Percentiles rank a stretch among this genome's conserved stretches.
phyloP scores from a whole-genome alignment of 2,329 filamentous ascomycete genomes.

The Acarospora socialis region DNA sequence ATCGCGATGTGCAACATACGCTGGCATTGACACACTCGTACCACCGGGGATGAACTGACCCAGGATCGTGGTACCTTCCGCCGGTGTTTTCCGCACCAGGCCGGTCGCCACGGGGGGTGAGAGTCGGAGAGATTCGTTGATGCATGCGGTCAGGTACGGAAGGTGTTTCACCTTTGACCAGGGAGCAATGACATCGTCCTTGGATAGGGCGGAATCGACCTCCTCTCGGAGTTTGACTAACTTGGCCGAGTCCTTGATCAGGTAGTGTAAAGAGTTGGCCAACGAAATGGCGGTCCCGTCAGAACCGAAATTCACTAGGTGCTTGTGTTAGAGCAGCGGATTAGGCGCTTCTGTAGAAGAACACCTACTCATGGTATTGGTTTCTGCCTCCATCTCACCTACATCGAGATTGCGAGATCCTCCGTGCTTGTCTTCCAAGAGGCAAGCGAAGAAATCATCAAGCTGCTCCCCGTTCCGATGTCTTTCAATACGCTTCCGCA shows the following conservation, averaged over 20 bases:
- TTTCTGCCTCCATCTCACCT: background rate
- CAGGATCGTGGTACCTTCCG: slow-evolving; percentile 29
- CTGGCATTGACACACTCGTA: slow-evolving; percentile 32
- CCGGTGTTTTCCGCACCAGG: slow-evolving; percentile 31
- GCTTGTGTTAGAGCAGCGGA: too few species aligned
- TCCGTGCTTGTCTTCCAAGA: background rate
- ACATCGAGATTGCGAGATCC: background rate
- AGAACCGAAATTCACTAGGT: background rate
- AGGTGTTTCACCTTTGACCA: background rate
- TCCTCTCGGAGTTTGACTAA: background rate
- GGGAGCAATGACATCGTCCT: background rate
- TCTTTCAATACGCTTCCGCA: too few species aligned
- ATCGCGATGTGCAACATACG: slow-evolving; percentile 28
- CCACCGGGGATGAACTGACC: slow-evolving; percentile 33
- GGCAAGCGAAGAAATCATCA: slow-evolving; percentile 1
- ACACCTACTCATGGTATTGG: background rate
- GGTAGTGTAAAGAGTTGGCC: background rate
- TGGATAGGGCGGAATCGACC: background rate
- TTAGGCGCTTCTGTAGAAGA: background rate
- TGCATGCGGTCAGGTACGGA: slow-evolving; percentile 30
- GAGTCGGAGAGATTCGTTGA: slow-evolving; percentile 37
- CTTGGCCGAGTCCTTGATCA: background rate
- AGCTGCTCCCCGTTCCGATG: background rate
- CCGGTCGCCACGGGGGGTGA: slow-evolving; percentile 30
- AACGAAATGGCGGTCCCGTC: background rate